Conservation (phyloP, 441 rosid genomes). For the Daphne laureola region DNA sequence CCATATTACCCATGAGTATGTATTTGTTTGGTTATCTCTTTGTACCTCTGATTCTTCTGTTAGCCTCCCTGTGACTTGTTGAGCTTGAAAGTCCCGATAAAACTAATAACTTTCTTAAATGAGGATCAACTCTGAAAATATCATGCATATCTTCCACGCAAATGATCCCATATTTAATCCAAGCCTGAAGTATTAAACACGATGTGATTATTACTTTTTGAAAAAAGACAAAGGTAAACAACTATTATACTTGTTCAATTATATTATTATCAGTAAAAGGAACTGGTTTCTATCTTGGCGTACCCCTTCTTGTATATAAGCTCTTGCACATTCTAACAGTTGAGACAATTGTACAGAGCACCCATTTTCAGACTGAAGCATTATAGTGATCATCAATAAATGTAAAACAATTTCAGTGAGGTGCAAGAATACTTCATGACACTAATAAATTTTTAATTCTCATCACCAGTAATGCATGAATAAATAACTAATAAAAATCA, state of each 20-base stretch:
- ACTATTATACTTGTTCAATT: slow-evolving; percentile 56
- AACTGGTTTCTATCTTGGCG: slow-evolving; percentile 47
- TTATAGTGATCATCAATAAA: neutral
- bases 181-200: slow-evolving; percentile 33
- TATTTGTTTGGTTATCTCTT: too few relatives aligned
- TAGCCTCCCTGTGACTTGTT: slow-evolving; percentile 61
- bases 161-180: slow-evolving; percentile 57
- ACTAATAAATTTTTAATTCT: too few relatives aligned
- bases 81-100: slow-evolving; percentile 67
- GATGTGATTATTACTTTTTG: neutral
- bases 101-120: slow-evolving; percentile 60
- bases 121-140: slow-evolving; percentile 63
- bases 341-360: slow-evolving; percentile 54
- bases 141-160: slow-evolving; percentile 78
- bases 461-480: too few relatives aligned
- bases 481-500: too few relatives aligned
- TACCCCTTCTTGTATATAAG: slow-evolving; percentile 78
- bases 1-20: too few relatives aligned
- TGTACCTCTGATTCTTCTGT: slow-evolving; percentile 48
- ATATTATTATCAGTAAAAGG: slow-evolving; percentile 80
- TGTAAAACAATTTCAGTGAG: too few relatives aligned
- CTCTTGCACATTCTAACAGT: slow-evolving; percentile 51
- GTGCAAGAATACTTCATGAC: too few relatives aligned
- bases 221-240: neutral
- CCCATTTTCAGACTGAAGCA: slow-evolving; percentile 6